Percentiles rank a stretch among this genome's conserved stretches.
Evolutionary conservation across 805 yeast genomes (phyloP).

Genomic region (Brettanomyces sp.): DNA sequence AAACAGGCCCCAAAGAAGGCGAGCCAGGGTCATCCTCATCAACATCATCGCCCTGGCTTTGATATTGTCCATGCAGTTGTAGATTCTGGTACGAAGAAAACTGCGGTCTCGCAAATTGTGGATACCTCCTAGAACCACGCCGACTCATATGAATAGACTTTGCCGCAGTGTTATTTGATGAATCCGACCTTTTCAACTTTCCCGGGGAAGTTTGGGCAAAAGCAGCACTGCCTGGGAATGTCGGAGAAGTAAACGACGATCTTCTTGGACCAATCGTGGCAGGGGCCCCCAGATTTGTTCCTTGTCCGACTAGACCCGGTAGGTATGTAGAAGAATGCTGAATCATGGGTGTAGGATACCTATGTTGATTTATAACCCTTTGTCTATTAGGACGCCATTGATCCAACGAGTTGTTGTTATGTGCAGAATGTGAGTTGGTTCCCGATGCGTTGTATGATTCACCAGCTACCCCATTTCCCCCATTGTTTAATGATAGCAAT

Average conservation of each 20-base stretch:
- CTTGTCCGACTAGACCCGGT: not conserved
- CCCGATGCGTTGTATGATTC: not conserved
- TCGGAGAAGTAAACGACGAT: constrained; percentile 10
- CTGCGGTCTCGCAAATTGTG: no score
- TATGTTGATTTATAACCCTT: not conserved
- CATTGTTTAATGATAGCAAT: constrained; percentile 24
- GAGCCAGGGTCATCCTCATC: constrained; percentile 33
- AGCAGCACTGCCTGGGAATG: not conserved
- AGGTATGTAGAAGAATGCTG: not conserved
- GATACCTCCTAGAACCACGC: no score
- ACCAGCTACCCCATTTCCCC: not conserved
- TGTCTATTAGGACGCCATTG: constrained; percentile 1
- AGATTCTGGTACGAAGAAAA: not conserved
- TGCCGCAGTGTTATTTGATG: not conserved
- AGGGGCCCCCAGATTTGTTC: constrained; percentile 1
- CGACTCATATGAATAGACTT: not conserved
- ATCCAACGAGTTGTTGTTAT: not conserved
- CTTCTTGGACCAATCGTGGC: constrained; percentile 6
- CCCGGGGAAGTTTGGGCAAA: not conserved
- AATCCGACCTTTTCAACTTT: constrained; percentile 4
- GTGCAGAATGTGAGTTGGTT: not conserved
- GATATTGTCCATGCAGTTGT: not conserved
- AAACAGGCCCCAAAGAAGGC: constrained; percentile 42
- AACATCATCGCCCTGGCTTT: constrained; percentile 3
- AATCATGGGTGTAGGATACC: not conserved